These are phyloP conservation scores for Cercophora sp. DNA, from an alignment of 495 filamentous ascomycete genomes.

Conservation along the genomic window DNA sequence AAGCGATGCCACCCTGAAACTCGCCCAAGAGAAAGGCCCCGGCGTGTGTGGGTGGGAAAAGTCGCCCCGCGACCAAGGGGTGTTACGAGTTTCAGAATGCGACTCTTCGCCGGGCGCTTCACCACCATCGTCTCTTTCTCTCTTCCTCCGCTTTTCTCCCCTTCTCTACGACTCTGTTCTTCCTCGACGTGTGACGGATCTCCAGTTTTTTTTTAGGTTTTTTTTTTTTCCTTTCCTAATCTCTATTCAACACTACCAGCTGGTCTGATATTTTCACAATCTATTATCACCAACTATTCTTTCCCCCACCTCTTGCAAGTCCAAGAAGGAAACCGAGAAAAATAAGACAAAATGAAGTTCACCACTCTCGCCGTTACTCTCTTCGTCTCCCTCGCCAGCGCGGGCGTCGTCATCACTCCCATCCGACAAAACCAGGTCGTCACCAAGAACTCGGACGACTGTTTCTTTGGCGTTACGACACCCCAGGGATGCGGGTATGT, in stretches of 20 bases:
- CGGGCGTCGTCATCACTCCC: constrained; percentile 45
- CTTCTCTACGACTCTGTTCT: not conserved
- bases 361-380: constrained; percentile 29
- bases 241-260: constrained; percentile 10
- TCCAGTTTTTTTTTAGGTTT: too few relatives aligned
- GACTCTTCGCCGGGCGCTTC: not conserved
- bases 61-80: not conserved
- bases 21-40: too few relatives aligned
- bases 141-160: not conserved
- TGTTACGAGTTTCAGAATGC: constrained; percentile 11
- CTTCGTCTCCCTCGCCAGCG: constrained; percentile 41
- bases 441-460: constrained; percentile 36
- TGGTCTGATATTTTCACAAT: too few relatives aligned
- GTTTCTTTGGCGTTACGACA: constrained; percentile 47
- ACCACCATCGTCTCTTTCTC: not conserved
- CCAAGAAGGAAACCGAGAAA: not conserved
- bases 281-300: too few relatives aligned
- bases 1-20: constrained; percentile 4
- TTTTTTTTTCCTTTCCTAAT: not conserved
- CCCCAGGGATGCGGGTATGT: constrained; percentile 48
- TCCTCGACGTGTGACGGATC: too few relatives aligned
- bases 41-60: too few relatives aligned
- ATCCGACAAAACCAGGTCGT: constrained; percentile 43
- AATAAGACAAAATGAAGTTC: constrained; percentile 34
- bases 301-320: too few relatives aligned